Evolutionary conservation across 176 grass and related monocot species (phyloP).

Genomic region (Triticum turgidum): DNA sequence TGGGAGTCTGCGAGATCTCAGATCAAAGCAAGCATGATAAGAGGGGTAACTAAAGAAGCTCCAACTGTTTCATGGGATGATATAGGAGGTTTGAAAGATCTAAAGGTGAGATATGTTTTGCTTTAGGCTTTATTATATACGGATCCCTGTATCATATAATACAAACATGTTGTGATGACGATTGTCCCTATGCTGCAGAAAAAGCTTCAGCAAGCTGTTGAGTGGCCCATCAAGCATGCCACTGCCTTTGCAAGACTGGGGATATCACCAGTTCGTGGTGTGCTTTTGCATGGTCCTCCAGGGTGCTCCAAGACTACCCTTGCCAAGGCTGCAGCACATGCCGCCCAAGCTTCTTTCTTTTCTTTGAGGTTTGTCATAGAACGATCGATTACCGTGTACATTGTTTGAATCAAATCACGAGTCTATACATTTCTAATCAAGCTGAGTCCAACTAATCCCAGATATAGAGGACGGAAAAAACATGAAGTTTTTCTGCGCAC

Average conservation of each 20-base stretch:
- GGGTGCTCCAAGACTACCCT: slow-evolving; percentile 94
- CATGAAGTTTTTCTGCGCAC: background rate
- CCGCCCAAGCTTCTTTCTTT: slow-evolving; percentile 93
- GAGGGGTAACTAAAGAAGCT: slow-evolving; percentile 79
- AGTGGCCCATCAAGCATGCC: slow-evolving; percentile 90
- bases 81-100: slow-evolving; percentile 84
- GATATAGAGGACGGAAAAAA: background rate
- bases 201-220: slow-evolving; percentile 80
- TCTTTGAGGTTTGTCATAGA: slow-evolving; percentile 60
- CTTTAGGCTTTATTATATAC: background rate
- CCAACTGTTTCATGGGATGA: slow-evolving; percentile 80
- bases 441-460: background rate
- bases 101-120: slow-evolving; percentile 54
- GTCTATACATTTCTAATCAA: background rate
- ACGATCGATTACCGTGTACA: background rate
- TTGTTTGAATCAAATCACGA: background rate
- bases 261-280: slow-evolving; percentile 79
- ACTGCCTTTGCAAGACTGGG: slow-evolving; percentile 71
- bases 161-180: slow-evolving; percentile 20
- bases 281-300: slow-evolving; percentile 86
- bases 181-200: slow-evolving; percentile 52
- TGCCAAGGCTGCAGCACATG: slow-evolving; percentile 83
- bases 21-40: slow-evolving; percentile 71
- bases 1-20: slow-evolving; percentile 69
- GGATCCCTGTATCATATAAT: background rate